phyloP scores from a whole-genome alignment of 768 basidiomycete species.

The Pulveroboletus sp. region DNA sequence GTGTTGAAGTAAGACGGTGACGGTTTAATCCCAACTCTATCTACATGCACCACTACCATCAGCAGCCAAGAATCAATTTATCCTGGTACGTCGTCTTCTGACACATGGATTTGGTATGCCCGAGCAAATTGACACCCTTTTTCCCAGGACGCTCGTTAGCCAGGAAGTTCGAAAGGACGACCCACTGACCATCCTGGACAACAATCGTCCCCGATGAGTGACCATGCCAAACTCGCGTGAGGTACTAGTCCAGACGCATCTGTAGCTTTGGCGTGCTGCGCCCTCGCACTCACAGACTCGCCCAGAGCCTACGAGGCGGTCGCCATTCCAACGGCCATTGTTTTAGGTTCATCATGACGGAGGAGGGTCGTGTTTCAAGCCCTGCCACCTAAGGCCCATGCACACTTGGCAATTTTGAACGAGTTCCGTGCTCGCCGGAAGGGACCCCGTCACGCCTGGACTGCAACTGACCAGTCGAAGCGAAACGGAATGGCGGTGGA shows the following conservation, averaged over 20 bases:
- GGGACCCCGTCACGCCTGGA: too few relatives aligned
- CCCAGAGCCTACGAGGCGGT: neutral
- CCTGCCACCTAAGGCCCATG: constrained; percentile 7
- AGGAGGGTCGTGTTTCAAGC: constrained; percentile 2
- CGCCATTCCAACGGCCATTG: neutral
- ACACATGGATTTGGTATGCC: neutral
- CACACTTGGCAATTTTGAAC: neutral
- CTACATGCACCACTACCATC: neutral
- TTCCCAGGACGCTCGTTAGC: neutral
- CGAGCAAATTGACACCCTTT: neutral
- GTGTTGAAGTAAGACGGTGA: constrained; percentile 5
- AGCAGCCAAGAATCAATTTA: constrained; percentile 2
- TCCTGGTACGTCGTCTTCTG: neutral
- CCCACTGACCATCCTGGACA: neutral
- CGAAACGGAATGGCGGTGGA: neutral
- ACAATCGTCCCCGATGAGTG: neutral
- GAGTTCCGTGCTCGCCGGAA: constrained; percentile 6
- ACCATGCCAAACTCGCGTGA: neutral
- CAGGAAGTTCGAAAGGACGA: neutral
- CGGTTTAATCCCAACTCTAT: constrained; percentile 4
- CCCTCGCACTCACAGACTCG: neutral
- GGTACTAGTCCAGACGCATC: neutral
- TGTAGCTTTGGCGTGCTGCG: neutral
- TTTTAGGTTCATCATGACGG: constrained; percentile 1
- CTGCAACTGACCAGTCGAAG: neutral